Evolutionary conservation across 75 land plant species (phyloP), one percentile per base, ranked within the genome.

Genomic region (Pinus taeda): DNA sequence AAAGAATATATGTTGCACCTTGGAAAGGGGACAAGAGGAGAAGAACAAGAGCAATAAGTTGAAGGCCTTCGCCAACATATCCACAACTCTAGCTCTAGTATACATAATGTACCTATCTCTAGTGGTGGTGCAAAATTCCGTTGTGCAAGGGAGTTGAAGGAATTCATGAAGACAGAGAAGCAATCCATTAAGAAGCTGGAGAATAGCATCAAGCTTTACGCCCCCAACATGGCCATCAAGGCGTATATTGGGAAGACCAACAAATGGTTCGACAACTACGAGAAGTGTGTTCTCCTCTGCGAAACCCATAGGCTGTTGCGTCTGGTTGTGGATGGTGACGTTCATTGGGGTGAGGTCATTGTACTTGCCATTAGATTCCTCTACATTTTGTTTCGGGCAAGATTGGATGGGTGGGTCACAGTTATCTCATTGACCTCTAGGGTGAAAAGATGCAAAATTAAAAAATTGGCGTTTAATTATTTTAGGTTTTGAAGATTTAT

Each of bases 241-340:
- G 98, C 98, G 17, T 89, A 90, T 8, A 88, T 91, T 3, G 98
- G 93, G 90, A 95, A 93, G 90, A 95, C 98, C 22, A 91, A 91
- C 89, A 69, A 85, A 59, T 63, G 98, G 78, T 95, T 95, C 83
- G 90, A 85, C 57, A 83, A 82, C 88, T 95, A 95, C 82, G 96
- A 89, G 20, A 91, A 88, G 15, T 73, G 81, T 53, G 98, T 93
- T 14, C 82, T 95, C 57, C 85, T 95, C 29, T 95, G 96, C 79
- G 98, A 96, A 57, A 74, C 98, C 0, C 96, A 95, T 56, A 96
- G 98, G 42, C 79, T 95, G 30, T 96, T 96, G 0, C 98, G 91
- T 66, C 77, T 95, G 82, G 93, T 95, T 42, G 98, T 95, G 75
- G 92, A 85, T 78, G 93, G 96, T 7, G 98, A 95, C 87, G 76